Evolutionary conservation across 1,284 basidiomycete species (phyloP).

Genomic region (Ganoderma leucocontextum): DNA sequence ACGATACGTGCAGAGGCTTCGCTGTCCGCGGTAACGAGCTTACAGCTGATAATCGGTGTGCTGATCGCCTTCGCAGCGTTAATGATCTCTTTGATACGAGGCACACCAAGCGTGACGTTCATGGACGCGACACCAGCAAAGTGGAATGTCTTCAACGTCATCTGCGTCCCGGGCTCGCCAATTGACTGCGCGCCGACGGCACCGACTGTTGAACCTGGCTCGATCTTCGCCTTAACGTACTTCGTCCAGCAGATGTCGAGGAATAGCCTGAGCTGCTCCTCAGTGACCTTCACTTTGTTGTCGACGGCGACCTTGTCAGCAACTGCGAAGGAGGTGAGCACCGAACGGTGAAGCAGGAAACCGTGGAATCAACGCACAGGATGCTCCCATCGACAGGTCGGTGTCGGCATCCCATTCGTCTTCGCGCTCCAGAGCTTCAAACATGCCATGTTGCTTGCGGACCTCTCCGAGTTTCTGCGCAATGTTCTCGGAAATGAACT

Average conservation of each 20-base stretch:
- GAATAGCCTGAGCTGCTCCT: conserved; percentile 82
- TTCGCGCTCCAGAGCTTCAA: conserved; percentile 79
- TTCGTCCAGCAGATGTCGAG: conserved; percentile 90
- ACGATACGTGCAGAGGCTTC: conserved; percentile 96
- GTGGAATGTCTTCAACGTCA: conserved; percentile 99
- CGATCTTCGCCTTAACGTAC: conserved; percentile 94
- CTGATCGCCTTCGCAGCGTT: conserved; percentile 97
- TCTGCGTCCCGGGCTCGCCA: conserved; percentile 99
- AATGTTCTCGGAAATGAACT: conserved; percentile 79
- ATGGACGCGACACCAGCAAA: conserved; percentile 99
- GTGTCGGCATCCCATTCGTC: conserved; percentile 84
- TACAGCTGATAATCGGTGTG: conserved; percentile 98
- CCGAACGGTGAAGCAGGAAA: background rate
- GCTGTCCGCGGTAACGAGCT: conserved; percentile 84
- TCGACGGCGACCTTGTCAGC: conserved; percentile 80
- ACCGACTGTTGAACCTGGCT: conserved; percentile 96
- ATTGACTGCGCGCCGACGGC: conserved; percentile 99
- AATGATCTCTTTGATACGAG: conserved; percentile 99
- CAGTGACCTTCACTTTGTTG: conserved; percentile 92
- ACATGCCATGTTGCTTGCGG: conserved; percentile 85
- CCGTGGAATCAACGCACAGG: conserved; percentile 52
- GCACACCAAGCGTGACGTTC: conserved; percentile 99
- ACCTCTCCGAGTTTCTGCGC: conserved; percentile 74
- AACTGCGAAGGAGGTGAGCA: conserved; percentile 45
- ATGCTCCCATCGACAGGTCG: conserved; percentile 80